Conservation (phyloP, 768 basidiomycete species). For the Glaciozyma martinii region DNA sequence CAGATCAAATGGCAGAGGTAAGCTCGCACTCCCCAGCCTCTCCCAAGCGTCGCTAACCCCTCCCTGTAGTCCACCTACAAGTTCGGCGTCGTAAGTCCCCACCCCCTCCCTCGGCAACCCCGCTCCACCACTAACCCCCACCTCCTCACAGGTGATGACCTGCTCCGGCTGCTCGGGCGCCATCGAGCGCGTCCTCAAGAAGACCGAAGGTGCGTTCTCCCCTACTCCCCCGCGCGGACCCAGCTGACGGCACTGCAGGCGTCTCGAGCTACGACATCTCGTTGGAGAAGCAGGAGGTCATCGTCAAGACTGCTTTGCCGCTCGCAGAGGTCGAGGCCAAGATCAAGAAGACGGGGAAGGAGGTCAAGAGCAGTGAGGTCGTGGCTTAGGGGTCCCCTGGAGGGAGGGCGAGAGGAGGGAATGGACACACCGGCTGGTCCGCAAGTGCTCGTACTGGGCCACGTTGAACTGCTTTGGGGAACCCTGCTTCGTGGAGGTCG, state of each 20-base stretch:
- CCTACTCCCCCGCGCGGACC: not conserved
- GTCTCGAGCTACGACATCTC: constrained; percentile 53
- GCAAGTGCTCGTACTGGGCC: too few species aligned
- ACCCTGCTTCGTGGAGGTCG: too few species aligned
- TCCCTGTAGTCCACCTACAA: constrained; percentile 14
- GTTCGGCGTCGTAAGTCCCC: constrained; percentile 27
- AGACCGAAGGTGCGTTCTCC: constrained; percentile 46
- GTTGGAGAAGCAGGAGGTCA: constrained; percentile 63
- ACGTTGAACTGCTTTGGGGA: too few species aligned
- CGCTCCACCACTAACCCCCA: not conserved
- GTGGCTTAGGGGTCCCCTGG: constrained; percentile 8
- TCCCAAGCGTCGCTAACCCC: not conserved
- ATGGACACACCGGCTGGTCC: too few species aligned
- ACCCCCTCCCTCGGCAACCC: not conserved
- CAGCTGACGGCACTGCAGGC: constrained; percentile 39
- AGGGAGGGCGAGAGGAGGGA: too few species aligned
- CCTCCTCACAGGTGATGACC: constrained; percentile 20
- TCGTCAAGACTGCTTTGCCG: constrained; percentile 50
- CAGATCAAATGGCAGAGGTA: not conserved
- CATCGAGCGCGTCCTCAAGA: constrained; percentile 62
- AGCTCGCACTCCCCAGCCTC: not conserved
- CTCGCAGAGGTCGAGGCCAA: constrained; percentile 60
- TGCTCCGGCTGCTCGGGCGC: constrained; percentile 81
- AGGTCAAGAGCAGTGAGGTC: constrained; percentile 21
- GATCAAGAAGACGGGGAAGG: constrained; percentile 74